Evolutionary conservation across 768 basidiomycete species (phyloP).

Genomic region (Panellus pusillus): DNA sequence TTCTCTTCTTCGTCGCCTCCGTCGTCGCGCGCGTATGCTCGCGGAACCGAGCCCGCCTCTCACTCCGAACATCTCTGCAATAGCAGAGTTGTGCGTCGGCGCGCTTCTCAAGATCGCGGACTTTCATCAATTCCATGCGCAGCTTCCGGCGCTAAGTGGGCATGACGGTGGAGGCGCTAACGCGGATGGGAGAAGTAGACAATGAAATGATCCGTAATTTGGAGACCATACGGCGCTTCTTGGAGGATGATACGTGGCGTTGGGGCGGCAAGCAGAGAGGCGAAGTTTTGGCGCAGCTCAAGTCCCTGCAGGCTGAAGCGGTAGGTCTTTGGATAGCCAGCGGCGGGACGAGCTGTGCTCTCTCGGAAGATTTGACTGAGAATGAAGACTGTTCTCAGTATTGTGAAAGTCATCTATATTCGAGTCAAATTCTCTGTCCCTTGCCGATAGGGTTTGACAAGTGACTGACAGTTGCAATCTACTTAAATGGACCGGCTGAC

Average conservation of each 20-base stretch:
- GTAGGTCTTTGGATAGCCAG: background rate
- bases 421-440: too few relatives aligned
- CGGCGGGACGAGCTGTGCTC: too few relatives aligned
- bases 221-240: background rate
- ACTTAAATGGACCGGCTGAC: too few relatives aligned
- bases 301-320: background rate
- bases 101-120: constrained; percentile 12
- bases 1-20: constrained; percentile 16
- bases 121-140: constrained; percentile 16
- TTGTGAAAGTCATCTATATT: too few relatives aligned
- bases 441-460: too few relatives aligned
- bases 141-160: constrained; percentile 8
- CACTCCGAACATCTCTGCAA: background rate
- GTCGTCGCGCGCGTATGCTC: constrained; percentile 2
- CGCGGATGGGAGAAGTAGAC: background rate
- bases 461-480: too few relatives aligned
- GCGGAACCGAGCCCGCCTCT: background rate
- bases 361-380: too few relatives aligned
- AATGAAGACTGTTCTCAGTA: too few relatives aligned
- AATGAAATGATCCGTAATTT: background rate
- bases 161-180: background rate
- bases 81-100: constrained; percentile 4
- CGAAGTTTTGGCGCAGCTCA: constrained; percentile 4
- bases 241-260: constrained; percentile 15
- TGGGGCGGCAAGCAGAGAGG: constrained; percentile 14